phyloP scores from a whole-genome alignment of 352 stramenopile species.

The Phytophthora sojae region DNA sequence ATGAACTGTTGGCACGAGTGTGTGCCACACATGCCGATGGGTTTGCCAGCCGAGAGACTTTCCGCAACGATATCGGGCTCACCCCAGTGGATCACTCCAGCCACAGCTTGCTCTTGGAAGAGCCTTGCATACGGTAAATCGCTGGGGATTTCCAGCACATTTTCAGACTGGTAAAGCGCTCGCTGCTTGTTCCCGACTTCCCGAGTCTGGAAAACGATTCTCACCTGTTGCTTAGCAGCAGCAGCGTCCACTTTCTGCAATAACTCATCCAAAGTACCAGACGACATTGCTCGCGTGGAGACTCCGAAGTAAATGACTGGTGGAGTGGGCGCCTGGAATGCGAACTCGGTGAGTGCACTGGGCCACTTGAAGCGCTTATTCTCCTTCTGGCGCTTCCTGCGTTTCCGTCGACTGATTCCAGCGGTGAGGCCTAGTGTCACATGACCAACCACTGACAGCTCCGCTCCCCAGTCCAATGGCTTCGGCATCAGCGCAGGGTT shows the following conservation, averaged over 20 bases:
- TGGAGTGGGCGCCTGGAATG: constrained; percentile 6
- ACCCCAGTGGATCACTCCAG: constrained; percentile 73
- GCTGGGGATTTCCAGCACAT: constrained; percentile 31
- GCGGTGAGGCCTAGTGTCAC: constrained; percentile 23
- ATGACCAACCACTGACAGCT: constrained; percentile 44
- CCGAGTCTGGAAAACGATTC: constrained; percentile 56
- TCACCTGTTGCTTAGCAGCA: constrained; percentile 21
- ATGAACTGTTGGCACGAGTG: constrained; percentile 90
- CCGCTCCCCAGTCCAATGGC: constrained; percentile 49
- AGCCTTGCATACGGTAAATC: constrained; percentile 76
- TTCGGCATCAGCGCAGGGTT: constrained; percentile 42
- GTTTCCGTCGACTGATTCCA: constrained; percentile 18
- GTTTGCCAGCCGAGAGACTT: constrained; percentile 74
- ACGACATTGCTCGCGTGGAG: constrained; percentile 31
- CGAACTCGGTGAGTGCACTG: constrained; percentile 12
- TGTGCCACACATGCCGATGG: constrained; percentile 88
- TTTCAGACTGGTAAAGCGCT: constrained; percentile 12
- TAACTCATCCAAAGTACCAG: constrained; percentile 33
- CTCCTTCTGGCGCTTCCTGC: constrained; percentile 6
- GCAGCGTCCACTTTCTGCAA: constrained; percentile 40
- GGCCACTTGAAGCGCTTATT: constrained; percentile 16
- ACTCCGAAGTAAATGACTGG: constrained; percentile 54
- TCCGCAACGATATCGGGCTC: constrained; percentile 74
- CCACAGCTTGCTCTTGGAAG: constrained; percentile 59
- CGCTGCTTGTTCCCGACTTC: constrained; percentile 19